These are phyloP conservation scores for Emiliania huxleyi DNA, from an alignment of 78 protist genomes.

Conservation along the genomic window DNA sequence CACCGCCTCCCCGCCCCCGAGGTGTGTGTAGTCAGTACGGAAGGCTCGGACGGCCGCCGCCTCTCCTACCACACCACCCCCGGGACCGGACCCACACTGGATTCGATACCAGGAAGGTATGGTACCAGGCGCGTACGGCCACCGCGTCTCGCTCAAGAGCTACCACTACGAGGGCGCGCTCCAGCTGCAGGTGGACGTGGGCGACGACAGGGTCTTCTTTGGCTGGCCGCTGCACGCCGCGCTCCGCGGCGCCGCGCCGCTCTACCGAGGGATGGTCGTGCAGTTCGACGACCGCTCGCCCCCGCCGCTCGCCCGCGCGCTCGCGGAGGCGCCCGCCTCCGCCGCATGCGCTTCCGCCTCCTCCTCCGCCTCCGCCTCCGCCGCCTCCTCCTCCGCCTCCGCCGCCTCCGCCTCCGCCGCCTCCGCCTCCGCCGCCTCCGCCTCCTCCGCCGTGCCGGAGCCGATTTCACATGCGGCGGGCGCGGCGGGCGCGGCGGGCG, in stretches of 20 bases:
- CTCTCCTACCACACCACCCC: no score
- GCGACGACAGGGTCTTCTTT: slow-evolving; percentile 11
- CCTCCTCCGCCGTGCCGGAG: neutral
- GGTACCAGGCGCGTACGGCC: no score
- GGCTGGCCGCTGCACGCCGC: neutral
- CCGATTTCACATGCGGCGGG: no score
- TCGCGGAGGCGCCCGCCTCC: neutral
- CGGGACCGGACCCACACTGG: no score
- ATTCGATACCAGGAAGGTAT: no score
- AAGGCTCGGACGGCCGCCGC: no score
- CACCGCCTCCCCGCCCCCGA: no score
- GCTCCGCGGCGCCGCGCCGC: neutral
- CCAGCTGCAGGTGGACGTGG: neutral
- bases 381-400: neutral
- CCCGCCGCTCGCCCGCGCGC: neutral
- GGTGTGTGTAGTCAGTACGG: no score
- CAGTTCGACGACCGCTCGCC: neutral
- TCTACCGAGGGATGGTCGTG: slow-evolving; percentile 15
- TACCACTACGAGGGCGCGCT: neutral
- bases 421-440: neutral
- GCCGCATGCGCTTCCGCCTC: neutral
- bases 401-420: neutral
- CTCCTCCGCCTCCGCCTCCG: neutral
- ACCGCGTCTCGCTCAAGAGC: neutral
- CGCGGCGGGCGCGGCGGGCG: neutral